A percentile compares a stretch with the other conserved stretches of the same genome.
These are phyloP conservation scores for Malassezia sp. DNA, from an alignment of 1,284 basidiomycete genomes.

Conservation along the genomic window DNA sequence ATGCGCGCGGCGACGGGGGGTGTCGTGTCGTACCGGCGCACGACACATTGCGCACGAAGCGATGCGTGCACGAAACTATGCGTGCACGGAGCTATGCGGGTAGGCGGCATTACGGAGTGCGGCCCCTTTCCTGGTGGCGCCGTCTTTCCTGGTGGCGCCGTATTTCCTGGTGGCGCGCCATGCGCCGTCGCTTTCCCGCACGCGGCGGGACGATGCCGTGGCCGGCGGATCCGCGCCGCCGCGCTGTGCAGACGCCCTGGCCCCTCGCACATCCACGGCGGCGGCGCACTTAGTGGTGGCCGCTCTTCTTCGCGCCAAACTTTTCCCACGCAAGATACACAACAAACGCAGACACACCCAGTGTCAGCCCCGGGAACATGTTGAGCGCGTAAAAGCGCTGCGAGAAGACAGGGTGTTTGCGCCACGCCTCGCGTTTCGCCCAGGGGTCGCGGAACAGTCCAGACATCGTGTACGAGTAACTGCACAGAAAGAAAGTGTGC, in stretches of 20 bases:
- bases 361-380: conserved; percentile 42
- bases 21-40: too few relatives aligned
- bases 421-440: conserved; percentile 45
- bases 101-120: too few relatives aligned
- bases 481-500: too few relatives aligned
- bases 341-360: conserved; percentile 35
- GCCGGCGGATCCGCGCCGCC: too few relatives aligned
- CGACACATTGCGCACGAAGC: too few relatives aligned
- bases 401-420: conserved; percentile 46
- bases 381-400: conserved; percentile 35
- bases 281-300: conserved; percentile 1
- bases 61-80: too few relatives aligned
- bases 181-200: not conserved
- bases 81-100: too few relatives aligned
- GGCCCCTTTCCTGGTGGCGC: not conserved
- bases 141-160: not conserved
- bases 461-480: conserved; percentile 24
- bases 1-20: too few relatives aligned
- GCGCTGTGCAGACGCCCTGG: too few relatives aligned
- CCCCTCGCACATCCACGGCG: too few relatives aligned
- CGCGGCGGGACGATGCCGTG: too few relatives aligned
- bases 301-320: not conserved
- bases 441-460: conserved; percentile 42
- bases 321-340: conserved; percentile 21
- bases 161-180: not conserved